phyloP scores from a whole-genome alignment of 805 yeast genomes.

The Schwanniomyces polymorphus region DNA sequence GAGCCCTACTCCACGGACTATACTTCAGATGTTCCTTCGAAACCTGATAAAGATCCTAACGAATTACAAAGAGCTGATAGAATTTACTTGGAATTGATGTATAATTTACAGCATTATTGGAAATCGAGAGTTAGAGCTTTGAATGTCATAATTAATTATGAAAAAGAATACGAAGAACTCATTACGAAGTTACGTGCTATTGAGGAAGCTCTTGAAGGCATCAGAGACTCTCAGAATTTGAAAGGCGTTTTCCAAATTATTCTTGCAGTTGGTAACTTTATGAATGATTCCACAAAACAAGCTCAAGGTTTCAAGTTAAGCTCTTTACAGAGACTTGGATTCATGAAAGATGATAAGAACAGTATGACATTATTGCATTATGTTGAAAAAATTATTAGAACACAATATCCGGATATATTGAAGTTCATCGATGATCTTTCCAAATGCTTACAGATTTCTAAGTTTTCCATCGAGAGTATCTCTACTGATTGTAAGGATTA shows the following conservation, averaged over 20 bases:
- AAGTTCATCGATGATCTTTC: constrained; percentile 61
- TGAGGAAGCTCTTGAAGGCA: constrained; percentile 58
- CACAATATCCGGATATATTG: constrained; percentile 63
- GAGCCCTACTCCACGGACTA: constrained; percentile 65
- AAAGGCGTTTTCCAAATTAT: constrained; percentile 63
- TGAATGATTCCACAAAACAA: constrained; percentile 69
- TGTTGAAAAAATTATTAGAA: constrained; percentile 66
- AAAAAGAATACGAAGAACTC: constrained; percentile 66
- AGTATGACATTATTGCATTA: constrained; percentile 73
- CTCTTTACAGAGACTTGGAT: constrained; percentile 66
- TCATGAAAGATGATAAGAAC: constrained; percentile 70
- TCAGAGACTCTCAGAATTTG: constrained; percentile 54
- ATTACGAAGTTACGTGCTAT: constrained; percentile 53
- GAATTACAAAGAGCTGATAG: constrained; percentile 71
- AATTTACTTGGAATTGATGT: constrained; percentile 65
- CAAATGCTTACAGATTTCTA: constrained; percentile 53
- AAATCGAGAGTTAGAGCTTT: constrained; percentile 66
- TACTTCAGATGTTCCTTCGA: constrained; percentile 23
- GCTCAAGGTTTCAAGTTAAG: constrained; percentile 72
- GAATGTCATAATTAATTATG: constrained; percentile 53
- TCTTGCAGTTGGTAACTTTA: constrained; percentile 72
- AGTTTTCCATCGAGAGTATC: constrained; percentile 62
- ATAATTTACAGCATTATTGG: constrained; percentile 72
- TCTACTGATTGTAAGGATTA: constrained; percentile 60
- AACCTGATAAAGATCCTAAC: constrained; percentile 54